Evolutionary conservation across 2,329 filamentous ascomycete species (phyloP).

Genomic region (Graphilbum sp.): DNA sequence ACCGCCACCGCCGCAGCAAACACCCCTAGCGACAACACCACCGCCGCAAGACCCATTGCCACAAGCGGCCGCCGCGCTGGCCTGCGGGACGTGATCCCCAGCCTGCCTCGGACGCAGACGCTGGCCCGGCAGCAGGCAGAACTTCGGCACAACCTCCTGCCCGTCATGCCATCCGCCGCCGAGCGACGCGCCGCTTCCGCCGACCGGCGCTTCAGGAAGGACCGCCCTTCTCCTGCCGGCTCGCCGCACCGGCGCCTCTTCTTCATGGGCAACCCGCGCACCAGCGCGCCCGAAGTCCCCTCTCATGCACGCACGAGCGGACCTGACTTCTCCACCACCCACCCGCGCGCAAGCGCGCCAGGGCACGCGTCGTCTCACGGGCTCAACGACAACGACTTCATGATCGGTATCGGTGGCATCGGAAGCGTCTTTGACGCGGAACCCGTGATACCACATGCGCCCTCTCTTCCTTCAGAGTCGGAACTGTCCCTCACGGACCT

Average conservation of each 20-base stretch:
- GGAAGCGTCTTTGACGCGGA: not conserved
- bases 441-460: constrained; percentile 4
- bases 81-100: constrained; percentile 53
- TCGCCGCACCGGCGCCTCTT: not conserved
- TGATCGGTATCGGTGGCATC: not conserved
- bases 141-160: constrained; percentile 53
- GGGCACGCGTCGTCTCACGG: no score
- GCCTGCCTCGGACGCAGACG: constrained; percentile 59
- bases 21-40: no score
- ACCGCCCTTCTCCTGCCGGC: constrained; percentile 26
- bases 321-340: constrained; percentile 22
- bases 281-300: not conserved
- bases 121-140: constrained; percentile 77
- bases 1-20: no score
- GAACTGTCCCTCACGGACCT: no score
- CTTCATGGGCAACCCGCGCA: not conserved
- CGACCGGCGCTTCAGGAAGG: constrained; percentile 29
- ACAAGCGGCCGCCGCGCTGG: constrained; percentile 20
- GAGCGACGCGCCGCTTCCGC: constrained; percentile 59
- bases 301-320: constrained; percentile 23
- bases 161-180: constrained; percentile 42
- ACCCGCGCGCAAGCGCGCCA: not conserved
- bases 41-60: not conserved
- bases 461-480: constrained; percentile 16
- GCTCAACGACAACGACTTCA: not conserved